Percentiles rank a stretch among this genome's conserved stretches.
These are phyloP conservation scores for Boletales sp. DNA, from an alignment of 768 basidiomycete species.

Conservation along the genomic window DNA sequence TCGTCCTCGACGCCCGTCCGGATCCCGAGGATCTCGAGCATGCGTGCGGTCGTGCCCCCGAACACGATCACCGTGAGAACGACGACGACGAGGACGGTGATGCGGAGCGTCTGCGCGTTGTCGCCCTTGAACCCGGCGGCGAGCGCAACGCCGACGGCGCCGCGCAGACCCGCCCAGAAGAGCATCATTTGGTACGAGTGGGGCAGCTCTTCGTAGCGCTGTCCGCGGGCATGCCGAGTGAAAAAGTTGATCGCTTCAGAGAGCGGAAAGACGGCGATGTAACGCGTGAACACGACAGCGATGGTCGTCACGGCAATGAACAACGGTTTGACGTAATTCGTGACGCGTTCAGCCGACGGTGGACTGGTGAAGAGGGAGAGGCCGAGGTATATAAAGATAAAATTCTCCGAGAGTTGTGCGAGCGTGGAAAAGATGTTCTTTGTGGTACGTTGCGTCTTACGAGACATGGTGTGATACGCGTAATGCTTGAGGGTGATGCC, in stretches of 20 bases:
- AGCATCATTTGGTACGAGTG: constrained; percentile 99
- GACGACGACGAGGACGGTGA: constrained; percentile 93
- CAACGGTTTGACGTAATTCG: constrained; percentile 88
- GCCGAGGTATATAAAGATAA: constrained; percentile 99
- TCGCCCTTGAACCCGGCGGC: constrained; percentile 95
- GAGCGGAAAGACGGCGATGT: constrained; percentile 93
- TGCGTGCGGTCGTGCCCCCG: constrained; percentile 94
- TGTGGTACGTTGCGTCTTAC: constrained; percentile 86
- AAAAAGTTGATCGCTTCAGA: constrained; percentile 94
- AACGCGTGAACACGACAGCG: constrained; percentile 91
- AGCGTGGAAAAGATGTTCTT: constrained; percentile 96
- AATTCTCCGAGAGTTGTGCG: constrained; percentile 95
- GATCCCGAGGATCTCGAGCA: constrained; percentile 97
- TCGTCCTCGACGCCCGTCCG: constrained; percentile 94
- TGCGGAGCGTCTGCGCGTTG: constrained; percentile 87
- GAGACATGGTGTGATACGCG: constrained; percentile 99
- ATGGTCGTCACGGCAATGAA: constrained; percentile 92
- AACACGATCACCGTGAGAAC: constrained; percentile 93
- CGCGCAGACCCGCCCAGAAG: constrained; percentile 96
- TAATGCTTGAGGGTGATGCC: constrained; percentile 99
- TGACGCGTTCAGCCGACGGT: constrained; percentile 72
- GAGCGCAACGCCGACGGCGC: constrained; percentile 96
- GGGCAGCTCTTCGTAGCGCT: constrained; percentile 86
- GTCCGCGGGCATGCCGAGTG: constrained; percentile 78
- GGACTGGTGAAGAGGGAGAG: constrained; percentile 92